Conservation (phyloP, 2,329 filamentous ascomycete genomes). For the Akanthomyces dipterigenus region DNA sequence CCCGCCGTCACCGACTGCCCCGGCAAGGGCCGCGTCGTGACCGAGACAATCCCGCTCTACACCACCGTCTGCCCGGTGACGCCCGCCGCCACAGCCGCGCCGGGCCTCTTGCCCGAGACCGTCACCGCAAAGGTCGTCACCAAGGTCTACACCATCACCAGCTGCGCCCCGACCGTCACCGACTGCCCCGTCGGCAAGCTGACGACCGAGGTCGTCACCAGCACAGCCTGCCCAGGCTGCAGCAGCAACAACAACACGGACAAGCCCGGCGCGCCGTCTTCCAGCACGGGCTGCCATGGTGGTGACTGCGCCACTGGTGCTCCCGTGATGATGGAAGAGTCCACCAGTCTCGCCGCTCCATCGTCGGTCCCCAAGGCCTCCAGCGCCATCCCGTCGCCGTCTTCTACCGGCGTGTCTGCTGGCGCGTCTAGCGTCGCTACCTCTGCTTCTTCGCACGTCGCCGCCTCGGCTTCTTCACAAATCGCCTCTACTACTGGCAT, state of each 20-base stretch:
- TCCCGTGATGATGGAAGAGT: neutral
- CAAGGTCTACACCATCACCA: constrained; percentile 24
- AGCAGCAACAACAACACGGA: neutral
- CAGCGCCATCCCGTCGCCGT: neutral
- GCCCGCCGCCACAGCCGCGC: neutral
- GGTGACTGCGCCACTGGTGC: neutral
- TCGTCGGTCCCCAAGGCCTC: neutral
- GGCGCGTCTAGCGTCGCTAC: neutral
- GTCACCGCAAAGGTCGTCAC: constrained; percentile 5
- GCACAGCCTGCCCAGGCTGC: neutral
- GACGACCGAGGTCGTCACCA: constrained; percentile 18
- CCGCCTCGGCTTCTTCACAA: neutral
- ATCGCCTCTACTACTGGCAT: neutral
- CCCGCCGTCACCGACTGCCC: constrained; percentile 25
- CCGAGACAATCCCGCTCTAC: constrained; percentile 7
- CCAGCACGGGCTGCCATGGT: neutral
- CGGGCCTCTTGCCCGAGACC: constrained; percentile 16
- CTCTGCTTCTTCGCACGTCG: neutral
- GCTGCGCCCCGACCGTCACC: constrained; percentile 23
- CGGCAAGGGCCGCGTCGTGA: constrained; percentile 3
- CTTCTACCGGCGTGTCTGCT: neutral
- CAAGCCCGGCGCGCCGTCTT: neutral
- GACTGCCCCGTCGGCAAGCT: constrained; percentile 26
- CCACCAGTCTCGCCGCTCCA: neutral
- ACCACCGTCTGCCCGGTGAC: constrained; percentile 4